Base-by-base conservation (phyloP, 2,329 filamentous ascomycete species). In the Arthrinium puccinioides region DNA sequence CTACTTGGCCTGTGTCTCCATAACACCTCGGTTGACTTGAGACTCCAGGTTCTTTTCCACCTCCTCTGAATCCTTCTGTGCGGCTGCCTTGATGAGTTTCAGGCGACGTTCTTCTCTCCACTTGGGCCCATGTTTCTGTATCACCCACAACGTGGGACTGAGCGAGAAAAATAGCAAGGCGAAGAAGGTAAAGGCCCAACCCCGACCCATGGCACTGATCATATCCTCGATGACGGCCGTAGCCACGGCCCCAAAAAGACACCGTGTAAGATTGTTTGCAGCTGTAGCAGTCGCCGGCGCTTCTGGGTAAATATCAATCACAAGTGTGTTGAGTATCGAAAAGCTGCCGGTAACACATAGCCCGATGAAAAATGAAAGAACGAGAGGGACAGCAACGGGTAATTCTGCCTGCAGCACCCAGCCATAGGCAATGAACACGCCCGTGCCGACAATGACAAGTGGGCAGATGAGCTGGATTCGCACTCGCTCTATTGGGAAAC, bases 261-360 rank as follows among this genome's bases (percentile, higher is more conserved):
- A 83, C n/a, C 79, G 61, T 5, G 75, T 67, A 4, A 84, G 57
- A 43, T 83, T 83, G 44, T 79, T 79, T 1, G 78, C 74, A 0
- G 79, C 78, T 2, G 77, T 77, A 0, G 74, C 75, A 0, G 77
- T 81, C 0, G 76, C 76, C 0, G 77, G 76, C 1, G 72, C 69
- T 18, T 72, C 60, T 0, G 77, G 76, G 43, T 79, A 76, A 2
- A 83, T 56, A 44, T 84, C 80, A 2, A 84, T 72, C 11, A 82
- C 65, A 6, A 84, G 59, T 0, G 76, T 77, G 46, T 72, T 76
- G n/a, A 82, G 63, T 30, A 82, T 69, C 40, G 72, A 74, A 52
- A 84, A 84, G 0, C 74, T 70, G 2, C 74, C 78, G 4, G 78
- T 79, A 21, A 79, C 63, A 29, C 67, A 68, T 40, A 76, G 54